Percentiles rank a stretch among this genome's conserved stretches.
Conservation (phyloP, 768 basidiomycete species). For the Tulasnella sp. region DNA sequence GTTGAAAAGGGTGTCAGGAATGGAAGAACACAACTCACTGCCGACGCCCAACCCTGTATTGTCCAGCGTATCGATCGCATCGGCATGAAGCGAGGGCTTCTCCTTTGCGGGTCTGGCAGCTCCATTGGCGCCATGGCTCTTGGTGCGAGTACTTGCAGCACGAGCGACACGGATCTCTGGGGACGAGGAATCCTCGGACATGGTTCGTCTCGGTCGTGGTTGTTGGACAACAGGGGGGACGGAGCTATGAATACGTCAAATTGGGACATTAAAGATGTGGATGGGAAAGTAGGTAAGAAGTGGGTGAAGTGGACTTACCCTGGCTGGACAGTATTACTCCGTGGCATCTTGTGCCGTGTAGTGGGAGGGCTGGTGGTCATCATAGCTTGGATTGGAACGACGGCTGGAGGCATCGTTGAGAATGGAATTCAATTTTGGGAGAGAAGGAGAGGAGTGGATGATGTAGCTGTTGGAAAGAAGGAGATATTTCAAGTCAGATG, state of each 20-base stretch:
- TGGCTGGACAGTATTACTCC: constrained; percentile 3
- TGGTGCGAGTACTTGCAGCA: constrained; percentile 33
- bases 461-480: too few species aligned
- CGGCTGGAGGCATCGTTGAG: too few species aligned
- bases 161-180: constrained; percentile 28
- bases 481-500: too few species aligned
- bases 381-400: too few species aligned
- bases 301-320: constrained; percentile 5
- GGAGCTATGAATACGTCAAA: background rate
- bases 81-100: constrained; percentile 67
- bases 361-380: too few species aligned
- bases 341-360: constrained; percentile 7
- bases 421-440: too few species aligned
- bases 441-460: too few species aligned
- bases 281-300: background rate
- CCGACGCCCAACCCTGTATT: constrained; percentile 66
- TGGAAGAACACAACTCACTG: constrained; percentile 39
- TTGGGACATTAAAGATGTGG: background rate
- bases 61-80: constrained; percentile 84
- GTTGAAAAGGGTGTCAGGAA: constrained; percentile 5
- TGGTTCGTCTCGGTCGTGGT: constrained; percentile 34
- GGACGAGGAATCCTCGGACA: constrained; percentile 40
- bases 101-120: constrained; percentile 37
- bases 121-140: constrained; percentile 34
- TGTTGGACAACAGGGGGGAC: constrained; percentile 21